A percentile compares a stretch with the other conserved stretches of the same genome.
Conservation (phyloP, 257 asterid genomes). For the Forsythia suspensa region DNA sequence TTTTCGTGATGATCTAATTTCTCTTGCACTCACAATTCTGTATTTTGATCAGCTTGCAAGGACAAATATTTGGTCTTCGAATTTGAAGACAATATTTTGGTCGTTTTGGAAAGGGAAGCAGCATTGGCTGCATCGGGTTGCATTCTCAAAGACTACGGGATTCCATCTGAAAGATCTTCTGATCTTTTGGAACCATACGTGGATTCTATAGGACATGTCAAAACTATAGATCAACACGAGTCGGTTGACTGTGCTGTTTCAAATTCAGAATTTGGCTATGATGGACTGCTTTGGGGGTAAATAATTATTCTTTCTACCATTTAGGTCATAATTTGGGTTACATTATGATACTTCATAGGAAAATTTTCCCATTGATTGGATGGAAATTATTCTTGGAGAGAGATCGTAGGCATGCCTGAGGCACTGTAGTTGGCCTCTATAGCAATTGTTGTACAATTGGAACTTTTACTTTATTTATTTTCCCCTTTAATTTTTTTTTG, state of each 20-base stretch:
- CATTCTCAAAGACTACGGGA: slow-evolving; percentile 82
- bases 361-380: slow-evolving; percentile 7
- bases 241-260: slow-evolving; percentile 67
- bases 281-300: slow-evolving; percentile 78
- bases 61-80: slow-evolving; percentile 76
- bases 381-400: slow-evolving; percentile 12
- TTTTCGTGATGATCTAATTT: neutral
- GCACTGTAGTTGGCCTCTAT: neutral
- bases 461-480: neutral
- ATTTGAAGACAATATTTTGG: slow-evolving; percentile 79
- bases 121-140: slow-evolving; percentile 65
- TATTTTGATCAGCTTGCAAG: slow-evolving; percentile 54
- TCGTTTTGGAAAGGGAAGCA: slow-evolving; percentile 75
- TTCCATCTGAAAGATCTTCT: slow-evolving; percentile 79
- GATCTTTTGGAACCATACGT: slow-evolving; percentile 70
- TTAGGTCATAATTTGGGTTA: neutral
- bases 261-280: slow-evolving; percentile 61
- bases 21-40: slow-evolving; percentile 9
- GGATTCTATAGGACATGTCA: slow-evolving; percentile 35
- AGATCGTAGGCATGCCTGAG: slow-evolving; percentile 11
- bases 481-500: neutral
- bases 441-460: slow-evolving; percentile 21
- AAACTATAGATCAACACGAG: slow-evolving; percentile 39
- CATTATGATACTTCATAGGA: neutral
- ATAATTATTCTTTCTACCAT: slow-evolving; percentile 3